Evolutionary conservation across 257 asterid genomes (phyloP).

Genomic region (Misopates orontium): DNA sequence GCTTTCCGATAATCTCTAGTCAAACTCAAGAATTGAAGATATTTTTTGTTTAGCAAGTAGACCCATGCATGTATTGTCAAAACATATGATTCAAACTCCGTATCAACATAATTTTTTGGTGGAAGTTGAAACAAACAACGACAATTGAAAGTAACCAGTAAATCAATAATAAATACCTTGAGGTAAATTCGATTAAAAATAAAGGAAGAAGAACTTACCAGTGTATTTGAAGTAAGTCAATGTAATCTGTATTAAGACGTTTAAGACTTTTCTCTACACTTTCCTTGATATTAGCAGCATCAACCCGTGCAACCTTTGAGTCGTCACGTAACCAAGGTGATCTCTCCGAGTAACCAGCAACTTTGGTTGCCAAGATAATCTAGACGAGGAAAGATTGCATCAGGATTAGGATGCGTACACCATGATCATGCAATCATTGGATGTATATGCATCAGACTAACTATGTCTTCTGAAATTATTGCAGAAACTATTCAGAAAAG

Average conservation of each 20-base stretch:
- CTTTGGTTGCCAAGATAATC: slow-evolving; percentile 95
- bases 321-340: slow-evolving; percentile 63
- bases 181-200: neutral
- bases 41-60: neutral
- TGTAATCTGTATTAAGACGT: slow-evolving; percentile 89
- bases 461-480: neutral
- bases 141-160: slow-evolving; percentile 1
- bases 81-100: too few relatives aligned
- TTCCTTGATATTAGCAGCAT: slow-evolving; percentile 88
- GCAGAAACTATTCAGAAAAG: slow-evolving; percentile 15
- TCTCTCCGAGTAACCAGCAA: slow-evolving; percentile 77
- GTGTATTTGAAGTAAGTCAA: slow-evolving; percentile 92
- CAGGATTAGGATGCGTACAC: neutral
- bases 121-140: too few relatives aligned
- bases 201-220: slow-evolving; percentile 50
- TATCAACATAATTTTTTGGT: too few relatives aligned
- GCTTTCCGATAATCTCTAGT: too few relatives aligned
- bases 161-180: neutral
- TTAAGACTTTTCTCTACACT: slow-evolving; percentile 93
- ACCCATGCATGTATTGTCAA: too few relatives aligned
- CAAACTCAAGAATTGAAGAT: too few relatives aligned
- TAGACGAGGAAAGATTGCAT: slow-evolving; percentile 26
- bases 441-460: neutral
- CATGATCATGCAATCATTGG: neutral
- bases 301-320: slow-evolving; percentile 61